Conservation (phyloP, 2,329 filamentous ascomycete genomes). For the Pseudogymnoascus sp. region DNA sequence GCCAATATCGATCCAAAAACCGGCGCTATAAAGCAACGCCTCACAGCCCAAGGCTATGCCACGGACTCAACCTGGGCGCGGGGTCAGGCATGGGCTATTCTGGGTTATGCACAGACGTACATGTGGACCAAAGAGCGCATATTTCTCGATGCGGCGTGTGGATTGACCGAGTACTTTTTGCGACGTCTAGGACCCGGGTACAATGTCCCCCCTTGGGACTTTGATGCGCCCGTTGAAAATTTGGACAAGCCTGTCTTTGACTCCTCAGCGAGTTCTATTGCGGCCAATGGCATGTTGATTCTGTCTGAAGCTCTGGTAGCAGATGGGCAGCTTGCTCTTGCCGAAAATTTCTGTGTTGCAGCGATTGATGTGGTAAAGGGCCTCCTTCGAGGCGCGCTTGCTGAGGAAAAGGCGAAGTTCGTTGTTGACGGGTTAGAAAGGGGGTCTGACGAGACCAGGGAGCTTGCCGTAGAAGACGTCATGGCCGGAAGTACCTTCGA, state of each 20-base stretch:
- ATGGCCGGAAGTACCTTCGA: constrained; percentile 7
- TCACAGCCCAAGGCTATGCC: constrained; percentile 33
- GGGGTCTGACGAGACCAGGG: not conserved
- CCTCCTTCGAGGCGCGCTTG: constrained; percentile 16
- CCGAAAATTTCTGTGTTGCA: constrained; percentile 11
- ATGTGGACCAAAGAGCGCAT: constrained; percentile 35
- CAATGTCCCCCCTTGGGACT: not conserved
- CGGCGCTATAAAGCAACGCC: constrained; percentile 28
- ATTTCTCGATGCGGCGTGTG: constrained; percentile 35
- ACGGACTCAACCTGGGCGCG: constrained; percentile 35
- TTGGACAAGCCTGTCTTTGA: constrained; percentile 26
- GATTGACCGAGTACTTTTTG: constrained; percentile 39
- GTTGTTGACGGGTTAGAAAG: not conserved
- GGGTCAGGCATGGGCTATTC: constrained; percentile 41
- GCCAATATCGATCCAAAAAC: constrained; percentile 33
- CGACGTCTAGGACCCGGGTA: constrained; percentile 23
- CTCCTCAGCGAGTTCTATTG: constrained; percentile 32
- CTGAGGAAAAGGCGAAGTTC: constrained; percentile 15
- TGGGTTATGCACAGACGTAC: constrained; percentile 40
- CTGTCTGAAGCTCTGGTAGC: constrained; percentile 29
- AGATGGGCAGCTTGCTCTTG: constrained; percentile 2
- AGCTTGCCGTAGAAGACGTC: not conserved
- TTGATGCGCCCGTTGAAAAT: constrained; percentile 21
- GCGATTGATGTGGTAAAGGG: constrained; percentile 19
- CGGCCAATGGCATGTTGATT: constrained; percentile 35